Conservation (phyloP, 768 basidiomycete genomes). For the Fomitopsis pulvina region DNA sequence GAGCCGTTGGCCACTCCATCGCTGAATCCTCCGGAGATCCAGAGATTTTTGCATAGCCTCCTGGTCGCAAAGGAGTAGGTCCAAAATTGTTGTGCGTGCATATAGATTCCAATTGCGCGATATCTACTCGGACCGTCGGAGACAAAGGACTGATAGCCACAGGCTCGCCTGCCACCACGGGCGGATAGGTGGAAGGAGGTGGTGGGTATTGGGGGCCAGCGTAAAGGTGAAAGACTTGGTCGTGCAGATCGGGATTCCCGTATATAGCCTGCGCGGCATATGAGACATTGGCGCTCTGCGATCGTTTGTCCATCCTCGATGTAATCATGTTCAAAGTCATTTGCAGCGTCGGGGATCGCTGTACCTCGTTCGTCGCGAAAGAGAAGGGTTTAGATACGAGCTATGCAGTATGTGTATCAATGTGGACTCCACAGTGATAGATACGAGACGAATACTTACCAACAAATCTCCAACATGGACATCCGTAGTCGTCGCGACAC, state of each 20-base stretch:
- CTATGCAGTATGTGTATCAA: constrained; percentile 2
- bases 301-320: constrained; percentile 1
- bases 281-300: constrained; percentile 8
- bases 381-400: constrained; percentile 24
- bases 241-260: constrained; percentile 18
- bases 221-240: constrained; percentile 20
- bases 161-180: not conserved
- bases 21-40: not conserved
- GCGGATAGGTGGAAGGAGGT: constrained; percentile 15
- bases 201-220: constrained; percentile 17
- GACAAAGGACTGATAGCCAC: constrained; percentile 1
- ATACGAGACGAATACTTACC: constrained; percentile 9
- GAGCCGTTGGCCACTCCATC: constrained; percentile 10
- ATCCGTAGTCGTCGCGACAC: constrained; percentile 16
- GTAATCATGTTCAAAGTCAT: constrained; percentile 9
- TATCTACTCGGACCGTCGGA: constrained; percentile 16
- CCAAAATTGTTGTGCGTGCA: constrained; percentile 18
- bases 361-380: constrained; percentile 11
- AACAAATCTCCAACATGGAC: constrained; percentile 22
- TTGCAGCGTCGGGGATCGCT: not conserved
- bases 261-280: constrained; percentile 12
- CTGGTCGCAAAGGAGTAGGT: not conserved
- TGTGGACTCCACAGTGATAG: not conserved
- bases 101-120: constrained; percentile 21
- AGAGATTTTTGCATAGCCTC: not conserved